phyloP scores from a whole-genome alignment of 2,329 filamentous ascomycete genomes.

The Aspergillus texensis region DNA sequence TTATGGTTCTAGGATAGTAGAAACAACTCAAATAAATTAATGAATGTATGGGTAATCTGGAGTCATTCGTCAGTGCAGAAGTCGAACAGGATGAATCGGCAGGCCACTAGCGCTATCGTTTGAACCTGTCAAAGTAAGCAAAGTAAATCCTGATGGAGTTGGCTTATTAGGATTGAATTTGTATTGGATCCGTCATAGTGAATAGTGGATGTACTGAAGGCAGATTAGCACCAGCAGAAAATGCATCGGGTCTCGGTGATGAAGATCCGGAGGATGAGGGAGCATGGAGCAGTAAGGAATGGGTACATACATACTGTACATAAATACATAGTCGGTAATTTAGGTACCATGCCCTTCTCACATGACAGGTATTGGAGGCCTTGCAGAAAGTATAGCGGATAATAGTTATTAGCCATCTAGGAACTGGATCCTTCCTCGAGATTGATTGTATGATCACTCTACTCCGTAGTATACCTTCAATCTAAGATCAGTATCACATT shows the following conservation, averaged over 20 bases:
- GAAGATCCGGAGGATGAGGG: slow-evolving; percentile 11
- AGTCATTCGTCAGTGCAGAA: slow-evolving; percentile 1
- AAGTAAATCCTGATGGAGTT: slow-evolving; percentile 4
- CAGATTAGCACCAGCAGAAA: slow-evolving; percentile 10
- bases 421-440: not conserved
- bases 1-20: not conserved
- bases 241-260: slow-evolving; percentile 13
- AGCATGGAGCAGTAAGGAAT: slow-evolving; percentile 4
- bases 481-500: not conserved
- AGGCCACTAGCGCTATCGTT: slow-evolving; percentile 1
- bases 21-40: not conserved
- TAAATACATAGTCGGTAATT: slow-evolving; percentile 1
- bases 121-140: slow-evolving; percentile 9
- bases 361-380: not conserved
- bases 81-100: slow-evolving; percentile 5
- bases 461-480: not conserved
- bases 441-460: not conserved
- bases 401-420: not conserved
- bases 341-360: not conserved
- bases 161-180: not conserved
- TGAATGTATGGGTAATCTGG: not conserved
- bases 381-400: not conserved
- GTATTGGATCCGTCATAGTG: slow-evolving; percentile 6
- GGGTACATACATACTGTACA: not conserved
- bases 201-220: slow-evolving; percentile 8